Conservation (phyloP, 208 protist genomes). For the Trypanosoma avium region DNA sequence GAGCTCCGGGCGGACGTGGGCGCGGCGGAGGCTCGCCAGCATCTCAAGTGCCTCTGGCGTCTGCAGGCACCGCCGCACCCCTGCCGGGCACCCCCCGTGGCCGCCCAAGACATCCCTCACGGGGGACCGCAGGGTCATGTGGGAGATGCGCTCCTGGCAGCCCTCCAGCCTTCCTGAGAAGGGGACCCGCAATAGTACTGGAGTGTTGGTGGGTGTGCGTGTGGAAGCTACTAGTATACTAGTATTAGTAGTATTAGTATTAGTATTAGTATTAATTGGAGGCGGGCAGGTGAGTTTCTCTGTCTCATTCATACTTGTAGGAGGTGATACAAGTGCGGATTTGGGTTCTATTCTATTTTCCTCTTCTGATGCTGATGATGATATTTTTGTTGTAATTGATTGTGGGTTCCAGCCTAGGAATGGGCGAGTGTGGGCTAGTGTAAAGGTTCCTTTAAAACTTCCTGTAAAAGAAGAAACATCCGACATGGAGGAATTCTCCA, state of each 20-base stretch:
- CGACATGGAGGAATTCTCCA: slow-evolving; percentile 32
- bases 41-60: slow-evolving; percentile 47
- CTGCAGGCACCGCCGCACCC: slow-evolving; percentile 32
- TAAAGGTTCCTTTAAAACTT: slow-evolving; percentile 53
- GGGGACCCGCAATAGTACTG: slow-evolving; percentile 35
- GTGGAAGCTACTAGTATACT: no score
- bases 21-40: slow-evolving; percentile 50
- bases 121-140: slow-evolving; percentile 57
- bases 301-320: neutral
- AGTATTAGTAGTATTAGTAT: neutral
- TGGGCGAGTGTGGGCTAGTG: slow-evolving; percentile 58
- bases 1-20: slow-evolving; percentile 47
- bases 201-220: no score
- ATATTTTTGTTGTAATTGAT: no score
- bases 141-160: slow-evolving; percentile 32
- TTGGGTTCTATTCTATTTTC: no score
- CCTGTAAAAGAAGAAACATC: slow-evolving; percentile 27
- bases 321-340: no score
- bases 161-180: slow-evolving; percentile 62
- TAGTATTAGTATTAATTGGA: neutral
- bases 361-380: no score
- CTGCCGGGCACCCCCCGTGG: slow-evolving; percentile 28
- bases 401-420: slow-evolving; percentile 73
- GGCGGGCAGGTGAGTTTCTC: neutral
- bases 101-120: slow-evolving; percentile 25